phyloP scores from a whole-genome alignment of 2,329 filamentous ascomycete species.

The Harringtonia aguacate region DNA sequence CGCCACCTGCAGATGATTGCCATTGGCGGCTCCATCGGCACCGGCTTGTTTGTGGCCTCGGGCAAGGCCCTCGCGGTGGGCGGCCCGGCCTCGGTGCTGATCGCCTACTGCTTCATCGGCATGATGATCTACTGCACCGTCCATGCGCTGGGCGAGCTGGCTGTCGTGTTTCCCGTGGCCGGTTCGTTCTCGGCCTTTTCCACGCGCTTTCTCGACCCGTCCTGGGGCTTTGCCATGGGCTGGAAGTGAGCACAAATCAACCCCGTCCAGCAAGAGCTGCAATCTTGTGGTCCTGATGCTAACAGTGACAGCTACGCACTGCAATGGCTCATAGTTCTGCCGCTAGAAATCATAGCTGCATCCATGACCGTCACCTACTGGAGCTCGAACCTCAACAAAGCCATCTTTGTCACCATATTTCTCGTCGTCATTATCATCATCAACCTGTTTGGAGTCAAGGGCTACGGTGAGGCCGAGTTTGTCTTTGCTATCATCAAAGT shows the following conservation, averaged over 20 bases:
- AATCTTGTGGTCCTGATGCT: too few species aligned
- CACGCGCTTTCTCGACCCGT: slow-evolving; percentile 83
- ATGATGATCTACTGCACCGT: slow-evolving; percentile 87
- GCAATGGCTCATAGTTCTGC: slow-evolving; percentile 77
- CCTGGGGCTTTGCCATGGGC: slow-evolving; percentile 92
- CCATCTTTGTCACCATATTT: slow-evolving; percentile 77
- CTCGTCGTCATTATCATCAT: slow-evolving; percentile 65
- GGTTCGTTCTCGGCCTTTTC: slow-evolving; percentile 90
- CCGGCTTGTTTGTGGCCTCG: slow-evolving; percentile 79
- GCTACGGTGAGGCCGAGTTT: slow-evolving; percentile 85
- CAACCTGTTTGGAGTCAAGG: slow-evolving; percentile 80
- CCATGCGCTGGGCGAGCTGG: slow-evolving; percentile 84
- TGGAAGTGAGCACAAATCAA: slow-evolving; percentile 83
- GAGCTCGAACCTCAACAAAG: slow-evolving; percentile 52
- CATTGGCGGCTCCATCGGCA: slow-evolving; percentile 86
- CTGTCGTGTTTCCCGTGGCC: slow-evolving; percentile 80
- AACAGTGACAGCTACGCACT: slow-evolving; percentile 76
- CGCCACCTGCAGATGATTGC: slow-evolving; percentile 96
- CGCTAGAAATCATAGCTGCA: slow-evolving; percentile 78
- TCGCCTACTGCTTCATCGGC: slow-evolving; percentile 72
- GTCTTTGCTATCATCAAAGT: slow-evolving; percentile 81
- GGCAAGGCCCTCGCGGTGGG: slow-evolving; percentile 59
- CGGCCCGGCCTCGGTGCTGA: slow-evolving; percentile 66
- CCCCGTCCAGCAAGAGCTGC: too few species aligned
- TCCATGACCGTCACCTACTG: slow-evolving; percentile 78